Evolutionary conservation across 352 stramenopile species (phyloP), one percentile per base, ranked within the genome.

Genomic region (Phytopythium chamaehyphon): DNA sequence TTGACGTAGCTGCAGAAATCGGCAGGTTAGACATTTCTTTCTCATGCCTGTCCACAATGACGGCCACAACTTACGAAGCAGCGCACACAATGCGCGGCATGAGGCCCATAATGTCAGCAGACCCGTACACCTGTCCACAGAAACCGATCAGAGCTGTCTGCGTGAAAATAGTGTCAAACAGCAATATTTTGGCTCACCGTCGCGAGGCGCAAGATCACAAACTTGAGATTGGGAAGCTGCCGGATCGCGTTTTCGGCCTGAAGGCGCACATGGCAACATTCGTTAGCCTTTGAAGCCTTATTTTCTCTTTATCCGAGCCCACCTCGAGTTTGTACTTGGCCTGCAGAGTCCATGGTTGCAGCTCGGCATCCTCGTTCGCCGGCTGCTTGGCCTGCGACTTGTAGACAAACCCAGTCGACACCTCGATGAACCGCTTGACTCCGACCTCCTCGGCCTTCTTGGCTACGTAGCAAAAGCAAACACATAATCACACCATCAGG

Each of bases 401-500:
- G 76, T 95, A 95, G 45, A 95, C 83, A 46, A 90, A 90, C n/a
- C 78, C 80, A 21, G 85, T 93, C 18, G 85, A 95, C 15, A 95
- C 80, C 64, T 95, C 85, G 53, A 95, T 56, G 51, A 79, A 93
- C 24, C 81, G 76, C 52, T 86, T 87, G n/a, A 93, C 73, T 12
- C 76, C 66, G 44, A 90, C 50, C 38, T 79, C 71, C 28, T 80
- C 59, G 7, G 74, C 78, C 56, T 88, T 88, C 45, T 78, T 74
- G 31, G 79, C 78, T 76, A 58, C 37, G 21, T 45, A 10, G 39
- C 15, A 6, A 9, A 15, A 23, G 14, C 21, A n/a, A 4, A 12
- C 26, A 31, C 24, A 46, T 10, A 48, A 3, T 9, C 9, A 5
- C 28, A 9, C 28, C 28, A 33, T 33, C 28, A 33, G 28, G n/a